These are phyloP conservation scores for Sclerotinia nivalis DNA, from an alignment of 2,329 filamentous ascomycete species.

Conservation along the genomic window DNA sequence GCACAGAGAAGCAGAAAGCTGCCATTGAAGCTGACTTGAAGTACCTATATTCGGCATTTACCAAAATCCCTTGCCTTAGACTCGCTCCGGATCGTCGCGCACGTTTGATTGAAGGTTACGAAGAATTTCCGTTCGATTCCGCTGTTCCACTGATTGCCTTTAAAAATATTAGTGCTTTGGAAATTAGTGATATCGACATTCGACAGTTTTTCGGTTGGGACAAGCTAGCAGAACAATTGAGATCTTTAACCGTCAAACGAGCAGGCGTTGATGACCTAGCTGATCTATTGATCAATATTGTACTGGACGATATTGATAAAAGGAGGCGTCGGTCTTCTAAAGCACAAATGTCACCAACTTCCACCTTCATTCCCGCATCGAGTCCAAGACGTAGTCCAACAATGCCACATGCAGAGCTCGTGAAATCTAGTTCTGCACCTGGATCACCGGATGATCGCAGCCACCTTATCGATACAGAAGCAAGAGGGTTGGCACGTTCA, in stretches of 20 bases:
- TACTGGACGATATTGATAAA: slow-evolving; percentile 95
- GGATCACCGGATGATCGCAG: slow-evolving; percentile 42
- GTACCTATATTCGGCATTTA: slow-evolving; percentile 97
- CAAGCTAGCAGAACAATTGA: slow-evolving; percentile 84
- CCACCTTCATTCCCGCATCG: slow-evolving; percentile 61
- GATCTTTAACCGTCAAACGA: slow-evolving; percentile 84
- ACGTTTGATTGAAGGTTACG: slow-evolving; percentile 85
- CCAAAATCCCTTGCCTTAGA: slow-evolving; percentile 90
- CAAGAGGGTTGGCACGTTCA: slow-evolving; percentile 35
- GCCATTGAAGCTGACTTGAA: slow-evolving; percentile 84
- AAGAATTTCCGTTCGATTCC: slow-evolving; percentile 97
- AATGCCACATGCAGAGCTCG: slow-evolving; percentile 63
- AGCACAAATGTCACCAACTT: slow-evolving; percentile 75
- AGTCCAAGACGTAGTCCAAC: slow-evolving; percentile 65
- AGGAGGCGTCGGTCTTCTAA: slow-evolving; percentile 86
- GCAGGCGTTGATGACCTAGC: slow-evolving; percentile 86
- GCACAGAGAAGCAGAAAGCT: slow-evolving; percentile 86
- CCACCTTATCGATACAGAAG: slow-evolving; percentile 40
- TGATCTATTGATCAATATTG: slow-evolving; percentile 88
- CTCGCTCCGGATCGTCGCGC: slow-evolving; percentile 92
- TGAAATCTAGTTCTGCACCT: slow-evolving; percentile 65
- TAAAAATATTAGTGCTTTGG: slow-evolving; percentile 92
- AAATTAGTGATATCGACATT: slow-evolving; percentile 94
- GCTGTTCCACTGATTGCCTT: slow-evolving; percentile 95
- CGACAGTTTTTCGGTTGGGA: slow-evolving; percentile 98